Evolutionary conservation across 768 basidiomycete species (phyloP).

Genomic region (Nevesoporus exiguus): DNA sequence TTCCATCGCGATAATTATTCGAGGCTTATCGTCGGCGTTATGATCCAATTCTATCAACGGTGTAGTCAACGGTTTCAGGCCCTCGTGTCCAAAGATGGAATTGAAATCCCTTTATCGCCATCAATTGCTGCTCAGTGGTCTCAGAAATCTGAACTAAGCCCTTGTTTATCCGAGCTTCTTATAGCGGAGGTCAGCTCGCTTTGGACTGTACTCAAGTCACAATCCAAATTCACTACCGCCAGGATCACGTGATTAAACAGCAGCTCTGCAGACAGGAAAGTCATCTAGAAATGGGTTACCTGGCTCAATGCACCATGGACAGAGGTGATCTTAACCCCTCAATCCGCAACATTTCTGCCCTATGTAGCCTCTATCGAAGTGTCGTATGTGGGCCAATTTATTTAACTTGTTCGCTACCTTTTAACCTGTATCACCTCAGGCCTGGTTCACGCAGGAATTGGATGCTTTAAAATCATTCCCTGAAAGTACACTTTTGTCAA

Average conservation of each 20-base stretch:
- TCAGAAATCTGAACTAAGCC: conserved; percentile 74
- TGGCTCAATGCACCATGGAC: conserved; percentile 51
- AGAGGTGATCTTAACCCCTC: conserved; percentile 70
- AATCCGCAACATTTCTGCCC: conserved; percentile 63
- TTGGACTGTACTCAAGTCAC: not conserved
- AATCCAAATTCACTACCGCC: not conserved
- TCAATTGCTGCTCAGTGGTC: conserved; percentile 79
- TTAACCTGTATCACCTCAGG: conserved; percentile 41
- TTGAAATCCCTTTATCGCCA: conserved; percentile 42
- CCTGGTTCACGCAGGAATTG: conserved; percentile 82
- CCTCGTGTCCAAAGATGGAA: conserved; percentile 48
- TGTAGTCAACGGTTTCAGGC: conserved; percentile 87
- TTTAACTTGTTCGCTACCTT: not conserved
- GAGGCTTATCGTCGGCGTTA: conserved; percentile 87
- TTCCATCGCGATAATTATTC: conserved; percentile 96
- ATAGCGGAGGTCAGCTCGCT: conserved; percentile 44
- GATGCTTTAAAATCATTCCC: conserved; percentile 59
- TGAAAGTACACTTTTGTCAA: conserved; percentile 48
- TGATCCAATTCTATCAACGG: conserved; percentile 94
- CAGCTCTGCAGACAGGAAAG: conserved; percentile 76
- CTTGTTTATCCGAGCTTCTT: conserved; percentile 67
- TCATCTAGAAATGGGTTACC: conserved; percentile 66
- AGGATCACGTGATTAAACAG: conserved; percentile 45
- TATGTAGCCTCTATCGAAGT: conserved; percentile 82
- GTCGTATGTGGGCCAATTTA: conserved; percentile 53